These are phyloP conservation scores for Buddleja alternifolia DNA, from an alignment of 257 asterid species.

Conservation along the genomic window DNA sequence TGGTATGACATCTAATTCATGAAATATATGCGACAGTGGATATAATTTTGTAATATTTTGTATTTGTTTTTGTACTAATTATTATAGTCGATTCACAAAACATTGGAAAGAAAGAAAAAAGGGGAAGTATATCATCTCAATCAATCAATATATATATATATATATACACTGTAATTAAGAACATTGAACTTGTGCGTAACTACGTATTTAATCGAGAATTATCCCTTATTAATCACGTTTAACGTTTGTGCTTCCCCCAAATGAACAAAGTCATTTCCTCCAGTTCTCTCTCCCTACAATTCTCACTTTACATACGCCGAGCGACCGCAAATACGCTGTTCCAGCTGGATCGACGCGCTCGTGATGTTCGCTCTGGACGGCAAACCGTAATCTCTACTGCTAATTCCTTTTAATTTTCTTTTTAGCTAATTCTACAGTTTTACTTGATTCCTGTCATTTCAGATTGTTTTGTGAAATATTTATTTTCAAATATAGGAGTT, in stretches of 20 bases:
- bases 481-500: neutral
- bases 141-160: too few species aligned
- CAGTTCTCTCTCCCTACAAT: neutral
- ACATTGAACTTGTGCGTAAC: too few species aligned
- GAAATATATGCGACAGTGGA: too few species aligned
- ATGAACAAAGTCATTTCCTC: neutral
- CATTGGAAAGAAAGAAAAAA: too few species aligned
- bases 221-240: too few species aligned
- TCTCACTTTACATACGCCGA: neutral
- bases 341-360: neutral
- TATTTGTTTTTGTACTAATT: too few species aligned
- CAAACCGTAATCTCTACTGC: slow-evolving; percentile 8
- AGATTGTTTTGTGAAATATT: neutral
- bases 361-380: neutral
- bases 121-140: too few species aligned
- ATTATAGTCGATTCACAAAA: too few species aligned
- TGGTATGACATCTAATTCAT: too few species aligned
- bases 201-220: too few species aligned
- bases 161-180: too few species aligned
- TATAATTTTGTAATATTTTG: too few species aligned
- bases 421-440: neutral
- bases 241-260: neutral
- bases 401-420: neutral
- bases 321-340: slow-evolving; percentile 7
- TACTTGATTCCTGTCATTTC: neutral